Conservation (phyloP, 345 rosid genomes). For the Corchorus olitorius region DNA sequence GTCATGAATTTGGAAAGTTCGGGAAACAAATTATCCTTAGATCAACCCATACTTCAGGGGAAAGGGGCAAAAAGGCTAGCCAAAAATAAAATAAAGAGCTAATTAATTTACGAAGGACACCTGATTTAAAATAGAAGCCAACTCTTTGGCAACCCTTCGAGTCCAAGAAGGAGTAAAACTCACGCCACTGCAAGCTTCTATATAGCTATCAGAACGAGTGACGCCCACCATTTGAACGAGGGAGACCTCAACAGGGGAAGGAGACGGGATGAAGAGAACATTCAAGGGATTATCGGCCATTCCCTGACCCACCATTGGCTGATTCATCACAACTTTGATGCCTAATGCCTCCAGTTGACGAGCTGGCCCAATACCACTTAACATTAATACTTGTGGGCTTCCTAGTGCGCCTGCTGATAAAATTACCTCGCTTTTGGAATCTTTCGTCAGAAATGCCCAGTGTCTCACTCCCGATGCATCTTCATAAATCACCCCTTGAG, state of each 20-base stretch:
- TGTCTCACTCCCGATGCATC: conserved; percentile 52
- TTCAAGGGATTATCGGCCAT: conserved; percentile 88
- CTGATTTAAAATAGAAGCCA: conserved; percentile 44
- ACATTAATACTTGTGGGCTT: conserved; percentile 83
- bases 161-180: conserved; percentile 51
- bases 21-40: too few relatives aligned
- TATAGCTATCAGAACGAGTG: conserved; percentile 52
- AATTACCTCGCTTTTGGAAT: conserved; percentile 57
- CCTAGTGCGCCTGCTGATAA: conserved; percentile 80
- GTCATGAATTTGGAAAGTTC: too few relatives aligned
- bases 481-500: conserved; percentile 62
- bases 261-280: conserved; percentile 64
- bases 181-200: conserved; percentile 73
- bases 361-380: conserved; percentile 82
- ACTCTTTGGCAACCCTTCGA: conserved; percentile 30
- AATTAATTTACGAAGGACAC: conserved; percentile 15
- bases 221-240: conserved; percentile 79
- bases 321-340: conserved; percentile 54
- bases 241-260: conserved; percentile 71
- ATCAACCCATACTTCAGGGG: too few relatives aligned
- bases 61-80: too few relatives aligned
- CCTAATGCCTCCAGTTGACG: conserved; percentile 52
- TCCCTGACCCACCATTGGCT: conserved; percentile 78
- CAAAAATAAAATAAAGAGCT: background rate
- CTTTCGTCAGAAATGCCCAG: conserved; percentile 40